Percentiles rank a stretch among this genome's conserved stretches.
These are phyloP conservation scores for Cladobotryum mycophilum DNA, from an alignment of 2,329 filamentous ascomycete genomes.

Conservation along the genomic window DNA sequence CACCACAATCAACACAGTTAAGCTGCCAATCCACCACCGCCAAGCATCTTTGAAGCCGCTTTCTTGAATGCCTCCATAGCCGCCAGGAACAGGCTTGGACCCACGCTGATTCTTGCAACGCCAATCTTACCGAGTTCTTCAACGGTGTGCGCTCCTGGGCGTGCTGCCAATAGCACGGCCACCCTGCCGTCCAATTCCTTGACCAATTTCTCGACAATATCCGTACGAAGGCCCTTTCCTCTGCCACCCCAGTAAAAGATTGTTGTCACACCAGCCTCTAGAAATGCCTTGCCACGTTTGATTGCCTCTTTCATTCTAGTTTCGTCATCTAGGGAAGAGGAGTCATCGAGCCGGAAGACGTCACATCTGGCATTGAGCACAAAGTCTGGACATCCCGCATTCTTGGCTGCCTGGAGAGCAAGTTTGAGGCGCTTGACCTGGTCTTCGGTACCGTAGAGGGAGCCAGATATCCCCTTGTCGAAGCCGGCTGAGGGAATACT, in stretches of 20 bases:
- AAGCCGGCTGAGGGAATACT: conserved; percentile 30
- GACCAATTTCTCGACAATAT: conserved; percentile 42
- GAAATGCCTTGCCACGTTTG: conserved; percentile 47
- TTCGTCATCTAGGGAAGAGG: conserved; percentile 23
- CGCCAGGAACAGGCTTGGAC: conserved; percentile 38
- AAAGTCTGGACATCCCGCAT: conserved; percentile 47
- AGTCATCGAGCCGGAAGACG: conserved; percentile 35
- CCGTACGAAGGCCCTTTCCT: conserved; percentile 34
- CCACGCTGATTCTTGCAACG: conserved; percentile 50
- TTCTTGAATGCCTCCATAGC: conserved; percentile 34
- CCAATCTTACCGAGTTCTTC: conserved; percentile 41
- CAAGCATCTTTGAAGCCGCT: conserved; percentile 26
- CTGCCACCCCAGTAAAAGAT: conserved; percentile 55
- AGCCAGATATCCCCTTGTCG: conserved; percentile 22
- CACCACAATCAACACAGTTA: not conserved
- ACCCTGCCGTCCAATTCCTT: conserved; percentile 43
- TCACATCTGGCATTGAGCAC: conserved; percentile 55
- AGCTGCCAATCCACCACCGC: conserved; percentile 15
- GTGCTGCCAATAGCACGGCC: conserved; percentile 38
- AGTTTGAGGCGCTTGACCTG: conserved; percentile 42
- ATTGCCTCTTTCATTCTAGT: conserved; percentile 42
- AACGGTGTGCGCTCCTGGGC: conserved; percentile 34
- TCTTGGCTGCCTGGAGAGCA: conserved; percentile 36
- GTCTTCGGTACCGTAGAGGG: conserved; percentile 34
- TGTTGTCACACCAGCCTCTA: conserved; percentile 52